Conservation (phyloP, 2,329 filamentous ascomycete species). For the Paraconiothyrium sp. region DNA sequence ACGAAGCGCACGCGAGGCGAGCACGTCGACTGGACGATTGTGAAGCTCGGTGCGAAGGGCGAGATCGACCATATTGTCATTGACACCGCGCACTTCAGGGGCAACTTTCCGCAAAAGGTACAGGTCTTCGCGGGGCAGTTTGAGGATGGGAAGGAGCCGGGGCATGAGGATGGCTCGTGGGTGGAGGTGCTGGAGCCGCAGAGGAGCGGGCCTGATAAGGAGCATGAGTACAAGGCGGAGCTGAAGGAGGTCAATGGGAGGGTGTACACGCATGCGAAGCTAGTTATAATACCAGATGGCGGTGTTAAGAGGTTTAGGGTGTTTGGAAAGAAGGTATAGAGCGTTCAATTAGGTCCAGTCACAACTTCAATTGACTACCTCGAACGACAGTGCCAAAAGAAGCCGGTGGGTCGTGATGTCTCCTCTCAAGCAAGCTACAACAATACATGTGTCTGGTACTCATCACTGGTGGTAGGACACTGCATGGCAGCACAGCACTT, state of each 20-base stretch:
- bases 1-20: slow-evolving; percentile 77
- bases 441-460: too few relatives aligned
- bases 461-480: too few relatives aligned
- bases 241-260: slow-evolving; percentile 63
- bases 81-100: slow-evolving; percentile 84
- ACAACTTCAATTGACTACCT: too few relatives aligned
- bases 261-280: slow-evolving; percentile 82
- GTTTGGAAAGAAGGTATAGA: slow-evolving; percentile 64
- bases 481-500: too few relatives aligned
- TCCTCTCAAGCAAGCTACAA: too few relatives aligned
- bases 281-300: slow-evolving; percentile 92
- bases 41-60: slow-evolving; percentile 74
- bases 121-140: slow-evolving; percentile 70
- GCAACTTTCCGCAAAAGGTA: slow-evolving; percentile 83
- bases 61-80: slow-evolving; percentile 73
- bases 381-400: too few relatives aligned
- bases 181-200: slow-evolving; percentile 70
- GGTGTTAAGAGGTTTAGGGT: slow-evolving; percentile 89
- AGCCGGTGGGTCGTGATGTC: too few relatives aligned
- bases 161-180: slow-evolving; percentile 69
- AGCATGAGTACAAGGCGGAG: slow-evolving; percentile 69
- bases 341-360: background rate
- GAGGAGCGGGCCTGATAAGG: slow-evolving; percentile 76
- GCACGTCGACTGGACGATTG: slow-evolving; percentile 84
- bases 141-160: slow-evolving; percentile 66